Evolutionary conservation across 768 basidiomycete genomes (phyloP).

Genomic region (Suillus hirtellus): DNA sequence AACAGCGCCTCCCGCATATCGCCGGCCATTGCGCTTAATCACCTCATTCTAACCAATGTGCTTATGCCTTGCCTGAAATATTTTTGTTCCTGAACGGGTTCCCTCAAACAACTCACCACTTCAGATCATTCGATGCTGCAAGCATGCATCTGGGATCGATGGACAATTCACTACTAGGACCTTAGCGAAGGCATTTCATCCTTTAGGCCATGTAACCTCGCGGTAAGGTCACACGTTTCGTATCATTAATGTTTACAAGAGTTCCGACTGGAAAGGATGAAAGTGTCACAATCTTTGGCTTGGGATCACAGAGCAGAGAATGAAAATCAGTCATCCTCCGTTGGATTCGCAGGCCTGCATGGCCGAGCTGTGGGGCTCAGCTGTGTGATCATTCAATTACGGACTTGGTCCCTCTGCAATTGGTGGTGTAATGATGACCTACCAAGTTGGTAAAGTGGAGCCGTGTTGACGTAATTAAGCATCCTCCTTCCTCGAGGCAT

Average conservation of each 20-base stretch:
- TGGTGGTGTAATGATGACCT: not conserved
- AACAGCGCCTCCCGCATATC: not conserved
- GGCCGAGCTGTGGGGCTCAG: not conserved
- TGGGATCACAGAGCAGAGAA: not conserved
- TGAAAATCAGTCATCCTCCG: not conserved
- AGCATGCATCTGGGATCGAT: not conserved
- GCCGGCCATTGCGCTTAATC: not conserved
- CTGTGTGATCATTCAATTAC: not conserved
- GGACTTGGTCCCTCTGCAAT: not conserved
- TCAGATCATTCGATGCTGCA: not conserved
- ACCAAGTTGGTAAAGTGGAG: not conserved
- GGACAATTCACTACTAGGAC: not conserved
- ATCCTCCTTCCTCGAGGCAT: constrained; percentile 8
- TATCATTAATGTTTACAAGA: not conserved
- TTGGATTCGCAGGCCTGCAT: not conserved
- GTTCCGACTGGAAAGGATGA: not conserved
- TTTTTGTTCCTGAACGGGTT: not conserved
- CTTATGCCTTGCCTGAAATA: not conserved
- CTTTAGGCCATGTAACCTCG: not conserved
- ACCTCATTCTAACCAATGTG: not conserved
- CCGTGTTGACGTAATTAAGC: not conserved
- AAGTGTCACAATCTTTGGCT: not conserved
- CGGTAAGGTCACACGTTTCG: not conserved
- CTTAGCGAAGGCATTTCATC: not conserved
- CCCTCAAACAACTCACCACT: not conserved